These are phyloP conservation scores for Lagenidium giganteum DNA, from an alignment of 352 stramenopile species.

Conservation along the genomic window DNA sequence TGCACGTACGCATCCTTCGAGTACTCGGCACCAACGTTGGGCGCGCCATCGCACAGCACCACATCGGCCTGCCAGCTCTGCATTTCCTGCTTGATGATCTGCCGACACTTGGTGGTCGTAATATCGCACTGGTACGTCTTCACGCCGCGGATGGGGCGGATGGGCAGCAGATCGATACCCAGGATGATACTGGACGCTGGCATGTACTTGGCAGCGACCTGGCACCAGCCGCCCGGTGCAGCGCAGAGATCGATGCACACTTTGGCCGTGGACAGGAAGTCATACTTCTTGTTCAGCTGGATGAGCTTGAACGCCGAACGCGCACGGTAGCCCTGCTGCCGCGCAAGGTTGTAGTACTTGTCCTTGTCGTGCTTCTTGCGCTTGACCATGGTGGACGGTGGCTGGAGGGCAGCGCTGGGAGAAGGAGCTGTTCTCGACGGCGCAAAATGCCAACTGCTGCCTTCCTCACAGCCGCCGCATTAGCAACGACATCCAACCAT, in stretches of 20 bases:
- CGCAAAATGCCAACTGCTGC: too few species aligned
- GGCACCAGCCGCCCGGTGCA: constrained; percentile 98
- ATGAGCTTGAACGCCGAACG: constrained; percentile 99
- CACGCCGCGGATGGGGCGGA: constrained; percentile 95
- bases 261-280: constrained; percentile 94
- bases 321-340: constrained; percentile 98
- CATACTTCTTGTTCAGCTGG: constrained; percentile 99
- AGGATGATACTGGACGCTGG: constrained; percentile 94
- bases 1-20: constrained; percentile 99
- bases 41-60: constrained; percentile 98
- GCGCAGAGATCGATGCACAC: constrained; percentile 99
- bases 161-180: constrained; percentile 98
- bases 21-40: constrained; percentile 98
- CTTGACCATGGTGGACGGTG: constrained; percentile 89
- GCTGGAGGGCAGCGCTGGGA: too few species aligned
- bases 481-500: too few species aligned
- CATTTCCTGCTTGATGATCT: constrained; percentile 92
- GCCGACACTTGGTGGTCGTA: constrained; percentile 85
- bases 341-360: constrained; percentile 99
- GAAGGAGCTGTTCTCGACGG: too few species aligned
- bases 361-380: constrained; percentile 99
- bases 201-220: constrained; percentile 90
- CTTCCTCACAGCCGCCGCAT: constrained; percentile 10
- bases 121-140: constrained; percentile 98
- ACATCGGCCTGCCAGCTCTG: constrained; percentile 94